phyloP scores from a whole-genome alignment of 352 stramenopile genomes.

The Phytophthora podocarpi region DNA sequence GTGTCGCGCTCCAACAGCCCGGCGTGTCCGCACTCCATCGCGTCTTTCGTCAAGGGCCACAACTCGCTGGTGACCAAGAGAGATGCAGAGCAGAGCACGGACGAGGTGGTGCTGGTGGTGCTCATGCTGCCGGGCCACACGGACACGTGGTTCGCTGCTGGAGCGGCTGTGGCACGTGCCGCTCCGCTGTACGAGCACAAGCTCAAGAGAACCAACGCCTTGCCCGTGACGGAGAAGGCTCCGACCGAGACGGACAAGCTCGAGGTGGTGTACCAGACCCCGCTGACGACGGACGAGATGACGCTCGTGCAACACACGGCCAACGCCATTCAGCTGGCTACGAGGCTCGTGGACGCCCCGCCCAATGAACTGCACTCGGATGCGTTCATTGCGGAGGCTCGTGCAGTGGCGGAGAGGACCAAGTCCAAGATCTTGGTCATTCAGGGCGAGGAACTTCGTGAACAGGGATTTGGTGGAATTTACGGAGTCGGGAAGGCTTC shows the following conservation, averaged over 20 bases:
- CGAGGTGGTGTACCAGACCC: conserved; percentile 56
- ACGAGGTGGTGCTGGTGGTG: conserved; percentile 59
- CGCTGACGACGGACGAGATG: conserved; percentile 34
- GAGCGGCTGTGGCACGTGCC: conserved; percentile 54
- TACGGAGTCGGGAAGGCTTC: conserved; percentile 94
- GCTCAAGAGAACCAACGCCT: conserved; percentile 36
- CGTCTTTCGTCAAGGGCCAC: conserved; percentile 65
- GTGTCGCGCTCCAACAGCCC: conserved; percentile 75
- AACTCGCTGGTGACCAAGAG: conserved; percentile 29
- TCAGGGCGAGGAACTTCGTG: conserved; percentile 88
- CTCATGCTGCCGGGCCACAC: conserved; percentile 57
- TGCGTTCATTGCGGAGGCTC: conserved; percentile 86
- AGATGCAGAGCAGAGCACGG: conserved; percentile 8
- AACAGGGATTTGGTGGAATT: conserved; percentile 92
- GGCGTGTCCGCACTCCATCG: conserved; percentile 77
- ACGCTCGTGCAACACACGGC: conserved; percentile 63
- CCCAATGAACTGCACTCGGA: conserved; percentile 92
- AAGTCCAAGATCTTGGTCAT: conserved; percentile 80
- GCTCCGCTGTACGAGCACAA: conserved; percentile 65
- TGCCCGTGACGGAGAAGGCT: conserved; percentile 26
- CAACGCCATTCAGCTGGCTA: conserved; percentile 85
- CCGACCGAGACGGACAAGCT: conserved; percentile 44
- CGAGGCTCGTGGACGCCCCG: conserved; percentile 89
- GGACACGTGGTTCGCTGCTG: conserved; percentile 64
- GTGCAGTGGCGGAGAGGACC: conserved; percentile 62